Evolutionary conservation across 495 filamentous ascomycete species (phyloP), one percentile per base, ranked within the genome.

Genomic region (Neurospora sp.): DNA sequence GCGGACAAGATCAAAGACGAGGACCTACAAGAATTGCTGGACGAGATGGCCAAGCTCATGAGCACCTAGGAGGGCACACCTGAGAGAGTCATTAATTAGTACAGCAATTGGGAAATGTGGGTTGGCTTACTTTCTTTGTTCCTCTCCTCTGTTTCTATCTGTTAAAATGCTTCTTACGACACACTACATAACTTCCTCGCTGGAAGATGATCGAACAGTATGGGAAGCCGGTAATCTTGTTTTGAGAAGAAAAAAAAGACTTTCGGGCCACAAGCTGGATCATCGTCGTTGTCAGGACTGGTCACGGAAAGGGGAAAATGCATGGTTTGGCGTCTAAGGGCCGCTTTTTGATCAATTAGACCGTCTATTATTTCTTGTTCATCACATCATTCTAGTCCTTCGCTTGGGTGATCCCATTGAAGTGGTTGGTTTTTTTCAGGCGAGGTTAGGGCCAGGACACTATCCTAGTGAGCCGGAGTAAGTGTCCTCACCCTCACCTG

Each of bases 1-100:
- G 86, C 89, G 74, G 88, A 92, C 78, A 99, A 98, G 83, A 95
- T 97, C 75, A 83, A 84, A 20, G 96, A 99, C 81, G 90, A 90
- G 12, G 93, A 97, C 75, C 78, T 99, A 75, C 91, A 97, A 79
- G 91, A 94, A 73, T 80, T 98, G 73, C 83, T 98, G 71, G 90
- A 98, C 78, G 93, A 99, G 85, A 91, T 99, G 83, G 90, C 88
- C 70, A 95, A 94, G 85, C 81, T 94, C 22, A 77, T 80, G 75
- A 80, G 74, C 71, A 70, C 73, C 35, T 78, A 68, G 69, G 53
- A 18, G 69, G 27, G 68, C 68, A 38, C 31, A 38, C 27, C 68
- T 39, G 40, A 69, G 35, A 39, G 18, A 8, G 68, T 22, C 8
- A n/a, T 44, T 14, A 20, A 2, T 10, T 38, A 44, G 31, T 12